A percentile compares a stretch with the other conserved stretches of the same genome.
These are phyloP conservation scores for Heritiera littoralis DNA, from an alignment of 345 rosid species.

Conservation along the genomic window DNA sequence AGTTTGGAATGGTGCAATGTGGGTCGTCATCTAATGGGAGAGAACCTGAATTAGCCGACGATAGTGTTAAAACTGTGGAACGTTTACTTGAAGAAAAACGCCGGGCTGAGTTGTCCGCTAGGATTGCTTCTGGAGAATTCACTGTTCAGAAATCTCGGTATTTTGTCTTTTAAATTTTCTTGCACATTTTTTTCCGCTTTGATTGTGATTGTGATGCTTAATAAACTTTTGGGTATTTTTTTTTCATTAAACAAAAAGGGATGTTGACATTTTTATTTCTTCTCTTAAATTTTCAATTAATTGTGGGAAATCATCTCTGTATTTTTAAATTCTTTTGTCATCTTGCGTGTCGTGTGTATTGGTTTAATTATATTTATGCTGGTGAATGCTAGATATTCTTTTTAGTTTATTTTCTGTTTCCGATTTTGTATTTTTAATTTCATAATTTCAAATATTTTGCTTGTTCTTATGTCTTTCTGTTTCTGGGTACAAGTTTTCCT, in stretches of 20 bases:
- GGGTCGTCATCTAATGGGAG: constrained; percentile 61
- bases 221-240: neutral
- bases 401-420: neutral
- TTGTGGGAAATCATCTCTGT: neutral
- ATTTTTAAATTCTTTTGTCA: neutral
- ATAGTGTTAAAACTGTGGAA: constrained; percentile 44
- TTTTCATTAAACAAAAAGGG: neutral
- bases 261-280: neutral
- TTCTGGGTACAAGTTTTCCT: constrained; percentile 50
- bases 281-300: neutral
- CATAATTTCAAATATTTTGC: neutral
- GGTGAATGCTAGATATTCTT: neutral
- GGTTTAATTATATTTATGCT: neutral
- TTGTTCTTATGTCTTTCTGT: neutral
- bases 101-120: constrained; percentile 69
- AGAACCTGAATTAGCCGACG: constrained; percentile 45
- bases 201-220: neutral
- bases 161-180: neutral
- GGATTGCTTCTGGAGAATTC: constrained; percentile 87
- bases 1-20: constrained; percentile 32
- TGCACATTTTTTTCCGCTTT: neutral
- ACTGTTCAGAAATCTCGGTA: constrained; percentile 65
- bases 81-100: constrained; percentile 62
- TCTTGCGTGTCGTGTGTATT: neutral
- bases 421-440: neutral